Evolutionary conservation across 305 asterid genomes (phyloP), one percentile per base, ranked within the genome.

Genomic region (Fraxinus dipetala): DNA sequence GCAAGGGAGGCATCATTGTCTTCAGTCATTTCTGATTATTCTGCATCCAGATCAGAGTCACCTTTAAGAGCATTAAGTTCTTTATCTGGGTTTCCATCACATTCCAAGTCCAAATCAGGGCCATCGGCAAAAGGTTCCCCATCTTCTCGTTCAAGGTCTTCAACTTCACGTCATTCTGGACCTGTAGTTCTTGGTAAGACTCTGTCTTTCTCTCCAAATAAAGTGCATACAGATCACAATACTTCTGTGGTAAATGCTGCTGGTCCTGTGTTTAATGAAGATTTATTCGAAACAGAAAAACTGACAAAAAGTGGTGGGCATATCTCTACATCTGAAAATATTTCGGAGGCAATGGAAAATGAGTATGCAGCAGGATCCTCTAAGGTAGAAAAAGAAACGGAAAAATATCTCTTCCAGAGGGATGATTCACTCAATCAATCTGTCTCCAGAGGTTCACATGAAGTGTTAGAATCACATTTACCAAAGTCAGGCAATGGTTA

Each of bases 151-250:
- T 79, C 69, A 63, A 81, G 72, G 80, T 75, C 87, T 82, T 78
- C 87, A 82, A 77, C 89, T 77, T 87, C 83, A 78, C 65, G 38
- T 24, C 80, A 75, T 61, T 87, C 87, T 65, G 86, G 78, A 69
- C 77, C 85, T 38, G 26, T 59, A 30, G 78, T 65, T 38, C 76
- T 22, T 30, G 73, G 61, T 75, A 32, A 75, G 22, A 40, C 70
- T 51, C 48, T 77, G 16, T 77, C 86, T 30, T 61, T 78, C 65
- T 79, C 85, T 70, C 83, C 82, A 32, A 72, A 78, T 40, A 80
- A 78, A 67, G 63, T 9, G 32, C 77, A 45, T 82, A 36, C 72
- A 69, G 56, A 43, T 34, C 75, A 70, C 72, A 82, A 77, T 77
- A 84, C 75, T 72, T 79, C 83, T 56, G 76, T 77, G 77, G 70